Conservation (phyloP, 192 early-diverging fungal genomes). For the Podila clonocystis region DNA sequence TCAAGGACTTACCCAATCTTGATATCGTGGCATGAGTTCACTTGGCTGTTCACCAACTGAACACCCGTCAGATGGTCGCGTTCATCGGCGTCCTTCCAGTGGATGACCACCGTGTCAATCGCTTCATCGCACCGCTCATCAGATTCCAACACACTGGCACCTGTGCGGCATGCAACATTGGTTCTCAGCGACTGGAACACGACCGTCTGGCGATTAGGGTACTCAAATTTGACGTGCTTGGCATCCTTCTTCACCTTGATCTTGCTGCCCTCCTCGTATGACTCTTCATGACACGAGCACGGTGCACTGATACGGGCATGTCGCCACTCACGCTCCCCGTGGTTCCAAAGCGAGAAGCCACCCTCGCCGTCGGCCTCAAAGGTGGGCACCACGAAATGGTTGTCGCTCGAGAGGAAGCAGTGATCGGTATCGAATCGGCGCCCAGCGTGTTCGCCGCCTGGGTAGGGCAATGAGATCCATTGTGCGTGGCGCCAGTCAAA, state of each 20-base stretch:
- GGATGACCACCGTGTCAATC: slow-evolving; percentile 34
- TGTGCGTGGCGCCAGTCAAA: slow-evolving; percentile 39
- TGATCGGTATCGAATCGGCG: slow-evolving; percentile 37
- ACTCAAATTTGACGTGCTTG: slow-evolving; percentile 23
- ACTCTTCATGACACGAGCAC: slow-evolving; percentile 43
- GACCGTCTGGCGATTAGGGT: slow-evolving; percentile 20
- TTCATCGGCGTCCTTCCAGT: slow-evolving; percentile 25
- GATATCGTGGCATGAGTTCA: slow-evolving; percentile 46
- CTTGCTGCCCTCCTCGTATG: slow-evolving; percentile 14
- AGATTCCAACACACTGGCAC: not conserved
- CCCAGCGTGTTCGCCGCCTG: slow-evolving; percentile 13
- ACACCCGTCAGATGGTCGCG: slow-evolving; percentile 31
- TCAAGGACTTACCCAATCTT: slow-evolving; percentile 32
- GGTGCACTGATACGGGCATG: slow-evolving; percentile 16
- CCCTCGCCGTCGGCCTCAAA: slow-evolving; percentile 29
- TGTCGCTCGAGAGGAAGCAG: slow-evolving; percentile 35
- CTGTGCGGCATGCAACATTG: not conserved
- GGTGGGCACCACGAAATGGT: slow-evolving; percentile 28
- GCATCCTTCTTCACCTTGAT: slow-evolving; percentile 34
- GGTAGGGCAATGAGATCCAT: slow-evolving; percentile 40
- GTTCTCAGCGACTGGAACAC: slow-evolving; percentile 38
- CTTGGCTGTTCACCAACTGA: slow-evolving; percentile 33
- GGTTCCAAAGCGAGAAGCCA: slow-evolving; percentile 42
- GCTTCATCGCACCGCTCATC: slow-evolving; percentile 15
- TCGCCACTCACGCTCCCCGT: slow-evolving; percentile 23